Base-by-base conservation (phyloP, 306 rosid species). In the Canavalia gladiata region DNA sequence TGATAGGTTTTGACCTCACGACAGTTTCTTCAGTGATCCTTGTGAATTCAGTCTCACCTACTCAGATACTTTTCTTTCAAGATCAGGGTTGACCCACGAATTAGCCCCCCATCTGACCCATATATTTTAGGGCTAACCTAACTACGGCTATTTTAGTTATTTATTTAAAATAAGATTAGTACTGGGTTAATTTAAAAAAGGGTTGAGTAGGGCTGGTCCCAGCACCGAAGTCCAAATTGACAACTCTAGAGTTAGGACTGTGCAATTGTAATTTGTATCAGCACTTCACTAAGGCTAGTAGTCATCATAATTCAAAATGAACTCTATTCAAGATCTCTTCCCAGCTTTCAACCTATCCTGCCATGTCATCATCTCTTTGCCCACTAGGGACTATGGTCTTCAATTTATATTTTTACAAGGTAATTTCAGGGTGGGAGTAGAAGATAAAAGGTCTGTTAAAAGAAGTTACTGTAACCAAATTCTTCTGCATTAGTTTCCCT, bases 211-310 rank as follows among this genome's bases (percentile, higher is more conserved):
- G 25, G 25, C 25, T 18, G 25, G 25, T 18, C 25, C 25, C 25
- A 18, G 25, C 25, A 18, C 25, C 25, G 25, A 18, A 18, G 25
- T 18, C 25, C 25, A 18, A 18, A 18, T 18, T 18, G 25, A 18
- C 25, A 18, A 18, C 56, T 28, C 18, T 29, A 66, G 56, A 66
- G 64, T 7, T 25, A 4, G 39, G 3, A 18, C 59, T 5, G 12
- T 25, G 64, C 72, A 60, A 34, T n/a, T 59, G 50, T 31, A 55
- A 47, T 49, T 34, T 35, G 39, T 6, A 59, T 35, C 60, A 49
- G 46, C 8, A 70, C 34, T 47, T 72, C 71, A 60, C n/a, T 30
- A 65, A 65, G 69, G 68, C 65, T 55, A 35, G 60, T 41, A 63
- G 58, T 62, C 55, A 42, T 66, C 74, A 13, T 67, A 54, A 18